phyloP scores from a whole-genome alignment of 2,329 filamentous ascomycete species.

The Calonectria naviculata region DNA sequence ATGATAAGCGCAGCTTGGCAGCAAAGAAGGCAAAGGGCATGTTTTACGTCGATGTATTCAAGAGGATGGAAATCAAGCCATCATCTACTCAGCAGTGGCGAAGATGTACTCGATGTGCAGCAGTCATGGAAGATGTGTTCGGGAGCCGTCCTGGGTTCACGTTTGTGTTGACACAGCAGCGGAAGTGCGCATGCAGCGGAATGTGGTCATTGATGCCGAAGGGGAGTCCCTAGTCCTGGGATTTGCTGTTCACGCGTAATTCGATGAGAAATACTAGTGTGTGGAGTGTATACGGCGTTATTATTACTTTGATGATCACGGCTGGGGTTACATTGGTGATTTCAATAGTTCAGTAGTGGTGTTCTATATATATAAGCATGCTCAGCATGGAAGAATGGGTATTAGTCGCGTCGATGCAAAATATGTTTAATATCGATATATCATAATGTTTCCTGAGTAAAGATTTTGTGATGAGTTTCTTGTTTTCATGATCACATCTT shows the following conservation, averaged over 20 bases:
- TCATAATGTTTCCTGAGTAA: not conserved
- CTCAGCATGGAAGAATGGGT: not conserved
- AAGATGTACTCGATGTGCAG: slow-evolving; percentile 66
- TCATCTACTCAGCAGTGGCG: slow-evolving; percentile 46
- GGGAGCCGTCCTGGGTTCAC: slow-evolving; percentile 60
- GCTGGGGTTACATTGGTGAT: not conserved
- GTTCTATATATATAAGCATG: not conserved
- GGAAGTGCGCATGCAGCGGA: slow-evolving; percentile 66
- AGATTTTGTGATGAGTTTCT: no score
- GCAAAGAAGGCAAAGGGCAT: slow-evolving; percentile 48
- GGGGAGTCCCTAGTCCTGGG: slow-evolving; percentile 38
- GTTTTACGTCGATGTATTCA: slow-evolving; percentile 66
- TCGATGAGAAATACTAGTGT: not conserved
- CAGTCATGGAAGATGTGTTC: slow-evolving; percentile 72
- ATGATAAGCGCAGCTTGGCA: slow-evolving; percentile 62
- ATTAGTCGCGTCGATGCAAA: not conserved
- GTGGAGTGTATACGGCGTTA: slow-evolving; percentile 3
- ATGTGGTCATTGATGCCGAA: slow-evolving; percentile 59
- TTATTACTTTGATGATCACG: not conserved
- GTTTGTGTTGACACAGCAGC: slow-evolving; percentile 66
- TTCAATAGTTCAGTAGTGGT: not conserved
- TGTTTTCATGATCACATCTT: no score
- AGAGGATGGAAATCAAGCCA: slow-evolving; percentile 62
- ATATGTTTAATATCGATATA: not conserved
- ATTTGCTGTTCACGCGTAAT: not conserved